These are phyloP conservation scores for Wickerhamiella vanderwaltii DNA, from an alignment of 805 yeast genomes.

Conservation along the genomic window DNA sequence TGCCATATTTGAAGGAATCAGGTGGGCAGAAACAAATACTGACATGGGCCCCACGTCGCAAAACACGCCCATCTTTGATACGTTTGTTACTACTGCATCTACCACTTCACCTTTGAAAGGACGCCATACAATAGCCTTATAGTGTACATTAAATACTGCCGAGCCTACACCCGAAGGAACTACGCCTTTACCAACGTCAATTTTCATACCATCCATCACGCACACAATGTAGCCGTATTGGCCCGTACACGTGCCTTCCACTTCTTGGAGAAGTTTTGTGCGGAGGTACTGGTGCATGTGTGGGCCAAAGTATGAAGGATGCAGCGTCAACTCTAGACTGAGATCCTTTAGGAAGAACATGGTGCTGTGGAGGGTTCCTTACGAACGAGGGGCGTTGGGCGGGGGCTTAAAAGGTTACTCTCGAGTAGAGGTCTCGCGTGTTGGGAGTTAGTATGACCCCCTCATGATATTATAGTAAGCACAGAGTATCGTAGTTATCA, in stretches of 20 bases:
- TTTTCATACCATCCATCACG: constrained; percentile 85
- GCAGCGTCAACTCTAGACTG: constrained; percentile 81
- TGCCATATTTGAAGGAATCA: constrained; percentile 86
- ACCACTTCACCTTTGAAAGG: constrained; percentile 99
- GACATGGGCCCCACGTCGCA: constrained; percentile 97
- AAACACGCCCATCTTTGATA: constrained; percentile 89
- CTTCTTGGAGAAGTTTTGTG: constrained; percentile 83
- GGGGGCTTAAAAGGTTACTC: neutral
- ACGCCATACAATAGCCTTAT: constrained; percentile 94
- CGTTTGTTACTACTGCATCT: constrained; percentile 89
- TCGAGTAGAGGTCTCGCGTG: no score
- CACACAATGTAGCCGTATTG: constrained; percentile 96
- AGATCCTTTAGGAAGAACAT: constrained; percentile 55
- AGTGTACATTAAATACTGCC: constrained; percentile 93
- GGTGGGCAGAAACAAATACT: constrained; percentile 87
- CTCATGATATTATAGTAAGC: no score
- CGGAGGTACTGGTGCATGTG: constrained; percentile 90
- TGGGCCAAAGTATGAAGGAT: constrained; percentile 96
- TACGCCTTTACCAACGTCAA: constrained; percentile 89
- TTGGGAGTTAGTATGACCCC: no score
- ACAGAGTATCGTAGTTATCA: no score
- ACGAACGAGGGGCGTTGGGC: neutral
- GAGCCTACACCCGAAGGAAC: constrained; percentile 85
- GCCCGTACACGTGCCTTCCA: constrained; percentile 97
- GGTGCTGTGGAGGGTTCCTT: constrained; percentile 3